Conservation (phyloP, 192 early-diverging fungal genomes). For the Coemansia sp. region DNA sequence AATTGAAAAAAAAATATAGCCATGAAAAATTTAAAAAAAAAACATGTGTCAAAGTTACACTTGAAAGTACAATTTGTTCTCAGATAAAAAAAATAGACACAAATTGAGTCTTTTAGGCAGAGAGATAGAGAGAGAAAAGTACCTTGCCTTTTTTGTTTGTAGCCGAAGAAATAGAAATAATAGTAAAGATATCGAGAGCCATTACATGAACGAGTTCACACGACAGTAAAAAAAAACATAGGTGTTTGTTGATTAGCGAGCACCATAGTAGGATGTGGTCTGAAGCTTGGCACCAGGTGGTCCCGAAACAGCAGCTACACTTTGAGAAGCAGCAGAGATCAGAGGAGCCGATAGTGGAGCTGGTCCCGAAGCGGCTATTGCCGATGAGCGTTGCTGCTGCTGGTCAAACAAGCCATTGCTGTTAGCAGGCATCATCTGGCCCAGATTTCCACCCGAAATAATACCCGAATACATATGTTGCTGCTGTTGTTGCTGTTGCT, state of each 20-base stretch:
- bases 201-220: no score
- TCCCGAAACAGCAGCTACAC: slow-evolving; percentile 1
- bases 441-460: no score
- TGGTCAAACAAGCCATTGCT: not conserved
- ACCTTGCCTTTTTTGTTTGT: no score
- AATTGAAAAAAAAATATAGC: slow-evolving; percentile 1
- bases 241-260: slow-evolving; percentile 3
- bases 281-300: slow-evolving; percentile 20
- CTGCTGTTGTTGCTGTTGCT: not conserved
- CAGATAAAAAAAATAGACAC: no score
- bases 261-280: slow-evolving; percentile 15
- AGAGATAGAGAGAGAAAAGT: no score
- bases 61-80: no score
- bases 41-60: no score
- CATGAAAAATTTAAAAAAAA: no score
- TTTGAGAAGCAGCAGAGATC: not conserved
- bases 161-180: no score
- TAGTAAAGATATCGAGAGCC: no score
- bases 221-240: not conserved
- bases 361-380: slow-evolving; percentile 1
- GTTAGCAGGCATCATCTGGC: slow-evolving; percentile 1
- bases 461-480: slow-evolving; percentile 15
- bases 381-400: not conserved
- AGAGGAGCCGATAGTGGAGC: slow-evolving; percentile 6
- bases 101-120: no score